phyloP scores from a whole-genome alignment of 495 filamentous ascomycete species.

The Penicillium mononematosum region DNA sequence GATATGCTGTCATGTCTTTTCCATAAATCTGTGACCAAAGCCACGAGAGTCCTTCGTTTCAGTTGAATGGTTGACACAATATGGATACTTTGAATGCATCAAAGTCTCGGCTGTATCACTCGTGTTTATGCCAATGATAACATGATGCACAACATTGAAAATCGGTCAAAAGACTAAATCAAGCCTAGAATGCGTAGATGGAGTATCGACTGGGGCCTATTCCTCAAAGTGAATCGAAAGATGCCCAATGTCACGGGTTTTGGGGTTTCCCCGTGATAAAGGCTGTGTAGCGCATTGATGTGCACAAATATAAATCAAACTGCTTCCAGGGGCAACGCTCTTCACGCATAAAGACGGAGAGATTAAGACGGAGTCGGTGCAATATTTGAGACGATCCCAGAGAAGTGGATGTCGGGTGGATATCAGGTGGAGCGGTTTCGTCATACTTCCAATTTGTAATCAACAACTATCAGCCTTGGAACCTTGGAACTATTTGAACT shows the following conservation, averaged over 20 bases:
- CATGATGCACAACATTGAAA: background rate
- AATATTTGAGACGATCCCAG: conserved; percentile 1
- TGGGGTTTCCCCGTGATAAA: background rate
- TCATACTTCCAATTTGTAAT: conserved; percentile 6
- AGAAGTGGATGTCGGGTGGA: background rate
- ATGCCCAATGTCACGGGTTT: background rate
- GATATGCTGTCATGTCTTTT: background rate
- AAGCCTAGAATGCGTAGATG: background rate
- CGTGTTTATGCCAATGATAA: background rate
- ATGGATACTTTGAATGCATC: background rate
- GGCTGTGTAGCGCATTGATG: background rate
- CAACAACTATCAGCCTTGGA: too few relatives aligned
- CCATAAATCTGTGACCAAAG: background rate
- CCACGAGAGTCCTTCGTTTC: background rate
- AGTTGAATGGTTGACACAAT: background rate
- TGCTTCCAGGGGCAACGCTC: background rate
- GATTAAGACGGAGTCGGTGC: conserved; percentile 4
- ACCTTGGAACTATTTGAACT: background rate
- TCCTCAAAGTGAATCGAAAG: background rate
- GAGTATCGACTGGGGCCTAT: background rate
- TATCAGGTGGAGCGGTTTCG: background rate
- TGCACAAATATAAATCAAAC: background rate
- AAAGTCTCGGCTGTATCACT: background rate
- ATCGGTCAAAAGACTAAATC: background rate
- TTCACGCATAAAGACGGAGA: background rate